phyloP scores from a whole-genome alignment of 2,329 filamentous ascomycete species.

The Neopestalotiopsis sp. region DNA sequence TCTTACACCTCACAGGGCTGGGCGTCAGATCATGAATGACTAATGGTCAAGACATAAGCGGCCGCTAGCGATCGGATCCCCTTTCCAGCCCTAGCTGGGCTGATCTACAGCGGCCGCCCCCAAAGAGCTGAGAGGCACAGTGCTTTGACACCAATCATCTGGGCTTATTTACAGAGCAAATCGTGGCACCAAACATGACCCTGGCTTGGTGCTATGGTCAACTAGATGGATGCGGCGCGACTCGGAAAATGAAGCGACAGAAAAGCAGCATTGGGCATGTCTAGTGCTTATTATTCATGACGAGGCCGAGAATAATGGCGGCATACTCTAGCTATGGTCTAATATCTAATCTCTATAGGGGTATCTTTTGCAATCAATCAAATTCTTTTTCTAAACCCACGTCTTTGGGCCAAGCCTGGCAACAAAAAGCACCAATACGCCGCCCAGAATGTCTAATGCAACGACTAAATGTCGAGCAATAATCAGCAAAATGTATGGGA shows the following conservation, averaged over 20 bases:
- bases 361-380: neutral
- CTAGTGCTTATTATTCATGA: neutral
- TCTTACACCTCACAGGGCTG: neutral
- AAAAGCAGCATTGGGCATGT: neutral
- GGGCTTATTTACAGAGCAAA: neutral
- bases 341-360: neutral
- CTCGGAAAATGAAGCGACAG: neutral
- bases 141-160: neutral
- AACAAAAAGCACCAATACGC: conserved; percentile 8
- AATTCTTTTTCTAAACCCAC: neutral
- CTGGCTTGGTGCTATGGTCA: neutral
- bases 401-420: conserved; percentile 6
- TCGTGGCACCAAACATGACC: neutral
- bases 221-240: neutral
- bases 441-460: conserved; percentile 11
- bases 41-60: neutral
- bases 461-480: neutral
- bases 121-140: neutral
- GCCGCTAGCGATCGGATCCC: neutral
- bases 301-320: neutral
- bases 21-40: neutral
- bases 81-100: neutral
- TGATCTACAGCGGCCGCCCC: neutral
- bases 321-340: neutral
- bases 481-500: neutral